Percentiles rank a stretch among this genome's conserved stretches.
These are phyloP conservation scores for Mentha longifolia DNA, from an alignment of 257 asterid species.

Conservation along the genomic window DNA sequence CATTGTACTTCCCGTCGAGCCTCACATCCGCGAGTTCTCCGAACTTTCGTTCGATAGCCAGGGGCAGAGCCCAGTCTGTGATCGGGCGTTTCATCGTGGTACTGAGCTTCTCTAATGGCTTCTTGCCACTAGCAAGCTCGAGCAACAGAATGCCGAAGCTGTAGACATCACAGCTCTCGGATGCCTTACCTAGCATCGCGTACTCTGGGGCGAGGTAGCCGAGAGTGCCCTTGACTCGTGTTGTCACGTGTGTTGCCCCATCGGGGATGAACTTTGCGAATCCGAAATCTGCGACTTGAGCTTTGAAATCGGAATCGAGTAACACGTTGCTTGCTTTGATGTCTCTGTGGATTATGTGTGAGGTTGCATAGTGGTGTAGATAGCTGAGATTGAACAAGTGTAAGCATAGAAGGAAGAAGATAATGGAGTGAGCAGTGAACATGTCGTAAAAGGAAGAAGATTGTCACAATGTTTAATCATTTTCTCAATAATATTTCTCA, in stretches of 20 bases:
- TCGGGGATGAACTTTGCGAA: conserved; percentile 88
- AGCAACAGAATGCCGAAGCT: conserved; percentile 94
- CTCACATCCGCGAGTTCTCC: conserved; percentile 68
- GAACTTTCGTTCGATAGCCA: conserved; percentile 64
- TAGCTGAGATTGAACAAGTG: conserved; percentile 52
- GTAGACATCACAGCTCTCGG: conserved; percentile 88
- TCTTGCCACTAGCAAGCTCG: conserved; percentile 91
- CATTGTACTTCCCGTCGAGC: conserved; percentile 62
- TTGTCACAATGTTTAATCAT: not conserved
- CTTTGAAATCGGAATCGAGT: conserved; percentile 73
- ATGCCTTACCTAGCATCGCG: conserved; percentile 87
- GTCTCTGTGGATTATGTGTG: conserved; percentile 87
- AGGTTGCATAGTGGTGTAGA: conserved; percentile 83
- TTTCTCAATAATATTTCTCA: no score
- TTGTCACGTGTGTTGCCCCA: conserved; percentile 90
- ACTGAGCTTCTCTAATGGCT: conserved; percentile 71
- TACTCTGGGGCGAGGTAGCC: conserved; percentile 96
- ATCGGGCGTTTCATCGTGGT: conserved; percentile 56
- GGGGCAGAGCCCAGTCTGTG: conserved; percentile 83
- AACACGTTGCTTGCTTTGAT: conserved; percentile 87
- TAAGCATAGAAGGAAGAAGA: conserved; percentile 25
- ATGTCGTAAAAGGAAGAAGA: conserved; percentile 10
- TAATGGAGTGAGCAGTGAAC: not conserved
- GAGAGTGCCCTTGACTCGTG: conserved; percentile 82
- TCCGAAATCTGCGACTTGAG: conserved; percentile 91